Evolutionary conservation across 2,329 filamentous ascomycete genomes (phyloP).

Genomic region (Sporothrix brunneoviolacea): DNA sequence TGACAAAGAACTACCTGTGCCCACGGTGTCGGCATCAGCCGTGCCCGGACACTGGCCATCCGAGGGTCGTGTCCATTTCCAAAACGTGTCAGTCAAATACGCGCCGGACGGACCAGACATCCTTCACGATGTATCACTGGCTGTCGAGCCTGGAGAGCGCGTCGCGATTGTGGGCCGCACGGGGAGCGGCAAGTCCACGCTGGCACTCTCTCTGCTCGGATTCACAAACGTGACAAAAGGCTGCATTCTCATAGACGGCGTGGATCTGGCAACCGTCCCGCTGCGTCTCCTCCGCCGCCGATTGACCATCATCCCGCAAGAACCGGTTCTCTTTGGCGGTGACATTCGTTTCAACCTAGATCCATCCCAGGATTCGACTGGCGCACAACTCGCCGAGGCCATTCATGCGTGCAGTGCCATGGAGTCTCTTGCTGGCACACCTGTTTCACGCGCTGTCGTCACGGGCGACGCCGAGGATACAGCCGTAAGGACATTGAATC

Average conservation of each 20-base stretch:
- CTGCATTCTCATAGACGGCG: too few species aligned
- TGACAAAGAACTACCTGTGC: too few species aligned
- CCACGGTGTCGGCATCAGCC: neutral
- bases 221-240: constrained; percentile 25
- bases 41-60: constrained; percentile 23
- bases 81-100: constrained; percentile 23
- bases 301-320: constrained; percentile 35
- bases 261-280: constrained; percentile 27
- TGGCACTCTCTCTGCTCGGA: constrained; percentile 34
- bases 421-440: too few species aligned
- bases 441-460: too few species aligned
- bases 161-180: constrained; percentile 63
- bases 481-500: constrained; percentile 23
- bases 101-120: neutral
- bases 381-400: constrained; percentile 49
- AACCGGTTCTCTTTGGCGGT: constrained; percentile 30
- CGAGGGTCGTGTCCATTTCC: constrained; percentile 24
- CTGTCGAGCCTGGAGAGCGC: constrained; percentile 47
- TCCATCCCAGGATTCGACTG: constrained; percentile 50
- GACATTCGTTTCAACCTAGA: constrained; percentile 53
- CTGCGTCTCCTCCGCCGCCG: constrained; percentile 29
- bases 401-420: constrained; percentile 57
- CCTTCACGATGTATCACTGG: constrained; percentile 9
- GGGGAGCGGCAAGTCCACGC: constrained; percentile 33
- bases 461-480: too few species aligned